Percentiles rank a stretch among this genome's conserved stretches.
Conservation (phyloP, 2,329 filamentous ascomycete species). For the Pseudogymnoascus sp. region DNA sequence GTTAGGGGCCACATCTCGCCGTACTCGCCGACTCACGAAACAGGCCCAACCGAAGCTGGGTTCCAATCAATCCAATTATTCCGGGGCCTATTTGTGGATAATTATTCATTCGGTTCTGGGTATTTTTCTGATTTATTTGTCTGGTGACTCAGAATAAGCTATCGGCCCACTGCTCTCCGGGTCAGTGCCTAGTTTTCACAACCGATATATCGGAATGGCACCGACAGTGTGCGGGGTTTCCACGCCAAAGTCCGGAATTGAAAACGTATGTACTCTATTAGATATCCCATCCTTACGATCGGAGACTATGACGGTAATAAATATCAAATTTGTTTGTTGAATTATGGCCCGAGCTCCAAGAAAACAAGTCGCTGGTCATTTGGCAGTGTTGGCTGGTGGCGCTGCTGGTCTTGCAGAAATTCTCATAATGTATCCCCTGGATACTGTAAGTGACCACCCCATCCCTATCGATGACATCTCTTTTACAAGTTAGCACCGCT, state of each 20-base stretch:
- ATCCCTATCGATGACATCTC: too few species aligned
- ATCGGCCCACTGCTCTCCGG: too few species aligned
- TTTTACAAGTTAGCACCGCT: constrained; percentile 52
- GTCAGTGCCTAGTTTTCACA: too few species aligned
- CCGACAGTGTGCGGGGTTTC: background rate
- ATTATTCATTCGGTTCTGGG: too few species aligned
- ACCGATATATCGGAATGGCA: too few species aligned
- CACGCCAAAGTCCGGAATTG: background rate
- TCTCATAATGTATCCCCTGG: constrained; percentile 7
- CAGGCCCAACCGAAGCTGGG: too few species aligned
- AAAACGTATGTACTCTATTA: background rate
- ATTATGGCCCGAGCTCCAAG: background rate
- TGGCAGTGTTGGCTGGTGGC: background rate
- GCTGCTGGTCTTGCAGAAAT: constrained; percentile 9
- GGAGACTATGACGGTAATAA: background rate
- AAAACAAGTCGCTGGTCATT: background rate
- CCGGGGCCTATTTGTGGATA: too few species aligned
- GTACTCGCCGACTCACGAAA: background rate
- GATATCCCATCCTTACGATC: background rate
- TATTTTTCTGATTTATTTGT: too few species aligned
- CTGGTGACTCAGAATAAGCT: too few species aligned
- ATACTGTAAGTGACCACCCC: constrained; percentile 34
- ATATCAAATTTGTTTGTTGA: background rate
- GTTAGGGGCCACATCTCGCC: background rate
- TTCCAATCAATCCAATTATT: too few species aligned